Evolutionary conservation across 495 filamentous ascomycete species (phyloP), one percentile per base, ranked within the genome.

Genomic region (Penicillium verhagenii): DNA sequence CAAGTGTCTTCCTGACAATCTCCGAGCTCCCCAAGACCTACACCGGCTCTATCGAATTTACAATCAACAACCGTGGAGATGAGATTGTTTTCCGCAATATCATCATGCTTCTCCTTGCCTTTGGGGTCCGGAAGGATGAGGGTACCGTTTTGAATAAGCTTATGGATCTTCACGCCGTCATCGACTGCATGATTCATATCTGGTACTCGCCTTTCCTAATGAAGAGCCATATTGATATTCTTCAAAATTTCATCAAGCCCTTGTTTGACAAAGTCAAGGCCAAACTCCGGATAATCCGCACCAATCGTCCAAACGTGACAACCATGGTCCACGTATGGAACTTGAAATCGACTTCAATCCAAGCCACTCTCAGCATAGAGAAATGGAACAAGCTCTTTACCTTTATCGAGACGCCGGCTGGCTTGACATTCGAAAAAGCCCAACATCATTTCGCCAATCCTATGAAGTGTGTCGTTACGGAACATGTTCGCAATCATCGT

Each of bases 41-140:
- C 47, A 55, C 24, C 6, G 33, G 57, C 0, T 16, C 50, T 0
- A 48, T 72, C 40, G 31, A 59, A 2, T 54, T 75, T 0, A 58
- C 62, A 0, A 33, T 82, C 3, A 81, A 80, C 50, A 78, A 83
- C 47, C 2, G 19, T n/a, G 72, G 79, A 18, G 43, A 72, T 25
- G 61, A 69, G 21, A 52, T 81, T 16, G 73, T 75, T 2, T 70
- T 70, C 8, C 69, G 76, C 0, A 83, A 80, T 54, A 42, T 61
- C 8, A 77, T 80, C 8, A 21, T 83, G 3, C 65, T 83, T 8
- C 59, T 81, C 6, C 39, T 72, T 13, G 67, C 69, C 0, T 16
- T 75, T 8, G 14, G 21, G 21, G 39, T 67, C 31, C n/a, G n/a
- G n/a, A n/a, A n/a, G n/a, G n/a, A n/a, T n/a, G n/a, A n/a, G n/a